Conservation (phyloP, 2,329 filamentous ascomycete genomes). For the Aspergillus pseudotamarii region DNA sequence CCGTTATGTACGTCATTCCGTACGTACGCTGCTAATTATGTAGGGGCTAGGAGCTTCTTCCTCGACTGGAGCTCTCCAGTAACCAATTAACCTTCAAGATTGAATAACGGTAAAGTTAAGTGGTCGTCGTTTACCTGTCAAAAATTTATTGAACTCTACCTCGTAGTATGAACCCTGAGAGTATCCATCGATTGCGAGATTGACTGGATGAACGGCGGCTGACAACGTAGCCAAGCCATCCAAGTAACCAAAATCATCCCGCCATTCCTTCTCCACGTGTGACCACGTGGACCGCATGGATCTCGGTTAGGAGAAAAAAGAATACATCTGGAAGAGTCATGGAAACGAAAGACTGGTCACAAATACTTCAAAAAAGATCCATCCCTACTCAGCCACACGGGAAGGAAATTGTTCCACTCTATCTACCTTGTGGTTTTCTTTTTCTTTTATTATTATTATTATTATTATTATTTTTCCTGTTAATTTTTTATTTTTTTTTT, state of each 20-base stretch:
- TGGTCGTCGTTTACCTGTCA: background rate
- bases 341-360: conserved; percentile 18
- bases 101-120: background rate
- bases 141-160: background rate
- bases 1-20: background rate
- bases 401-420: background rate
- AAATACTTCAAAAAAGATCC: conserved; percentile 2
- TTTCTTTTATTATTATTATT: background rate
- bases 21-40: background rate
- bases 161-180: background rate
- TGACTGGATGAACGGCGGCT: background rate
- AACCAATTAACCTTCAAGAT: background rate
- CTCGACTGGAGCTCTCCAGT: background rate
- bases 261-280: conserved; percentile 34
- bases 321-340: conserved; percentile 32
- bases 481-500: no score
- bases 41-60: background rate
- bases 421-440: background rate
- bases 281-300: conserved; percentile 40
- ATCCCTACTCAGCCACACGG: conserved; percentile 6
- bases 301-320: conserved; percentile 24
- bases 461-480: no score
- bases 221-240: conserved; percentile 6
- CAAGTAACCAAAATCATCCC: conserved; percentile 15
- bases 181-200: background rate